Evolutionary conservation across 805 yeast genomes (phyloP).

Genomic region (Teunomyces pallodes): DNA sequence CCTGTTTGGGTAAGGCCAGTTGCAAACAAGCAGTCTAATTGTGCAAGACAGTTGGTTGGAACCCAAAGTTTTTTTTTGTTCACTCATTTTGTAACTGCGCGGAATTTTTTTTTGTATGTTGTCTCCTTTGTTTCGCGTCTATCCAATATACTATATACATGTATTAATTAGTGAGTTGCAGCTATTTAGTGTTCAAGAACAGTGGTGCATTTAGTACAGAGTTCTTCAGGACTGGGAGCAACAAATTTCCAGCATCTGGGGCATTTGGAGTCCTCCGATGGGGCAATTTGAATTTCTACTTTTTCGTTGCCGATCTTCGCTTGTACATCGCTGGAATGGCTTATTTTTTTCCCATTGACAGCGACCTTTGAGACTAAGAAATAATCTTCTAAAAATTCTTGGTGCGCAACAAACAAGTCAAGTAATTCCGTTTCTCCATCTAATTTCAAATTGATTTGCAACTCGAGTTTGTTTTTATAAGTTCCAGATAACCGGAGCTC

Average conservation of each 20-base stretch:
- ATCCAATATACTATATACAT: background rate
- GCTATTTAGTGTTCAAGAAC: constrained; percentile 34
- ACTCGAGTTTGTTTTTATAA: constrained; percentile 58
- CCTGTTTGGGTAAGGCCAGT: background rate
- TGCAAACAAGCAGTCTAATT: background rate
- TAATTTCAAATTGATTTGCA: constrained; percentile 3
- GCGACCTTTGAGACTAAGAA: constrained; percentile 63
- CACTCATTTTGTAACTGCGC: background rate
- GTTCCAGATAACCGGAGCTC: constrained; percentile 51
- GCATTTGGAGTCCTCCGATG: constrained; percentile 60
- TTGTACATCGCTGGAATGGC: background rate
- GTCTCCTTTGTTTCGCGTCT: background rate
- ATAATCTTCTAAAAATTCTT: constrained; percentile 35
- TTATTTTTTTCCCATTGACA: constrained; percentile 21
- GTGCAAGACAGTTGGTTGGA: constrained; percentile 2
- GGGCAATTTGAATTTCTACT: constrained; percentile 37
- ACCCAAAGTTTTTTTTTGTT: background rate
- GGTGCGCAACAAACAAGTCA: constrained; percentile 19
- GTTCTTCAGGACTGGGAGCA: constrained; percentile 45
- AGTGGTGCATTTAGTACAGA: constrained; percentile 66
- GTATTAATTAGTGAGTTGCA: constrained; percentile 11
- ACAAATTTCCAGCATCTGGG: constrained; percentile 93
- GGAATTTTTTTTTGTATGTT: background rate
- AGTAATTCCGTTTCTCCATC: constrained; percentile 9
- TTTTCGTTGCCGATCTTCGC: constrained; percentile 15